Evolutionary conservation across 2,329 filamentous ascomycete species (phyloP), one percentile per base, ranked within the genome.

Genomic region (Cytospora leucostoma): DNA sequence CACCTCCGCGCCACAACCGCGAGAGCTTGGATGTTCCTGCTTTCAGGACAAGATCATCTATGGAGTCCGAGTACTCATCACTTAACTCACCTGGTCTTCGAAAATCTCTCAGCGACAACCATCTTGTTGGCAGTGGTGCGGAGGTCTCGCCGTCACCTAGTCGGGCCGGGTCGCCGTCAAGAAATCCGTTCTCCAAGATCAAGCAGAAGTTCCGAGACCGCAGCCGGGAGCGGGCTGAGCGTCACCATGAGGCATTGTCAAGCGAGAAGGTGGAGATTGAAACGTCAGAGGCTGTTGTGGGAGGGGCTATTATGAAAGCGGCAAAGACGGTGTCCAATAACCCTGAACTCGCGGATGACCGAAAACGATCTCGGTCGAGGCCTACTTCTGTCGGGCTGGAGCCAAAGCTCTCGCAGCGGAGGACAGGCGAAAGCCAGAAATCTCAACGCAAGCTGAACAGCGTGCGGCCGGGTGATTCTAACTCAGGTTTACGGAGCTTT

Each of bases 101-200:
- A 40, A 71, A 78, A 5, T 68, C 65, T 10, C 67, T 80, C 73
- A 72, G 80, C 65, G 74, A 84, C 69, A 69, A 78, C 69, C 75
- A 77, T 1, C 79, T 83, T 37, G 81, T 86, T 4, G 82, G 82
- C 13, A 84, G 88, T 65, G 83, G 83, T 27, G 81, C 84, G 67
- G 87, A 90, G 62, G 73, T 89, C 10, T 90, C 89, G 4, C 84
- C 87, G 1, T 78, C 82, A 4, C 80, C 79, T 8, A 92, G 88
- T 69, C 83, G 89, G 32, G 40, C 63, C 52, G 78, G 79, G 2
- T 92, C 90, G 7, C 89, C 89, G 35, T 77, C 79, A 0, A 83
- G 87, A 58, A 89, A 85, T 60, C 82, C 84, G 0, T 76, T 87
- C 63, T 76, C 76, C 34, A 85, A 81, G 68, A 81, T 86, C 61